Percentiles rank a stretch among this genome's conserved stretches.
These are phyloP conservation scores for Sodiomyces alkalinus DNA, from an alignment of 2,329 filamentous ascomycete species.

Conservation along the genomic window DNA sequence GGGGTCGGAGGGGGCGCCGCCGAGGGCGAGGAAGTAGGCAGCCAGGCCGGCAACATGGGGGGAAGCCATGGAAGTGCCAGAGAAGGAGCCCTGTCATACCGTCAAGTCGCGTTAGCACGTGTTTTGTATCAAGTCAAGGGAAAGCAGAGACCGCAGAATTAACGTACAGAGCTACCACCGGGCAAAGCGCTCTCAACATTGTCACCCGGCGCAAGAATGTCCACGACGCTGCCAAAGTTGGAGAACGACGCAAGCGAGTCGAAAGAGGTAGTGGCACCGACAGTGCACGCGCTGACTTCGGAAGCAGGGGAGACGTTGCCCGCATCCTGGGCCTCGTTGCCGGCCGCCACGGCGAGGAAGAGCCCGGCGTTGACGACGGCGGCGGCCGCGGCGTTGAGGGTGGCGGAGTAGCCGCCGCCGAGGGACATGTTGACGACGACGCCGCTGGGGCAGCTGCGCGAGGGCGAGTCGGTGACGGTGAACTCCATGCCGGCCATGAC, in stretches of 20 bases:
- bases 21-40: conserved; percentile 16
- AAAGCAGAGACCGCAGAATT: conserved; percentile 10
- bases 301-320: conserved; percentile 30
- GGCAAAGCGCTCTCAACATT: conserved; percentile 30
- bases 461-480: conserved; percentile 18
- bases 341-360: conserved; percentile 37
- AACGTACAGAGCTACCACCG: conserved; percentile 37
- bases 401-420: conserved; percentile 25
- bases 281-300: conserved; percentile 31
- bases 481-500: conserved; percentile 18
- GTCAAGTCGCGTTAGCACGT: too few species aligned
- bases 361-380: conserved; percentile 29
- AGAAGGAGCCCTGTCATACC: conserved; percentile 19
- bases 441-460: conserved; percentile 11
- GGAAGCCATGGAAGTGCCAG: conserved; percentile 23
- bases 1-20: conserved; percentile 18
- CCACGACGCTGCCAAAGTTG: conserved; percentile 30
- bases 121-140: too few species aligned
- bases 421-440: conserved; percentile 32
- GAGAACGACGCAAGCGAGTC: conserved; percentile 22
- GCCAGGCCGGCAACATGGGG: conserved; percentile 10
- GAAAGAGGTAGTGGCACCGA: conserved; percentile 28
- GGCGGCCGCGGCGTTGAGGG: conserved; percentile 34
- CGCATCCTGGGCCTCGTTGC: conserved; percentile 26
- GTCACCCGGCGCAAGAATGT: conserved; percentile 36